Percentiles rank a stretch among this genome's conserved stretches.
phyloP scores from a whole-genome alignment of 768 basidiomycete species.

The Obba rivulosa region DNA sequence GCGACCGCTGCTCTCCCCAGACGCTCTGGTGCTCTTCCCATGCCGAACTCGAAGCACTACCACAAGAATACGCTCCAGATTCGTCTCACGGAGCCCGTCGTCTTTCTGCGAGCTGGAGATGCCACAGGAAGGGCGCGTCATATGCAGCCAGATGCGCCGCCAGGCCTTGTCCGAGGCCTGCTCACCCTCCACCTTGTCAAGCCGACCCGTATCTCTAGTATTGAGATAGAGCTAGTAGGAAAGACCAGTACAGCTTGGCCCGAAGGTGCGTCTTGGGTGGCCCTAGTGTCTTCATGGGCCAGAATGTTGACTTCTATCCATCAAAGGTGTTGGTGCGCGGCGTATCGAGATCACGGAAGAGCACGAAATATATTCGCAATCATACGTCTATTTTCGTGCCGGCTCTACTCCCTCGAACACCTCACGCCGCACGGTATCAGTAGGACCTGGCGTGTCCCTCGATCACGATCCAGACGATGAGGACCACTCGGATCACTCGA shows the following conservation, averaged over 20 bases:
- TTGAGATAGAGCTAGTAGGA: constrained; percentile 76
- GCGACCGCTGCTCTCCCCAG: background rate
- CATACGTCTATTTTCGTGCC: constrained; percentile 70
- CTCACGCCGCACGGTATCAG: constrained; percentile 42
- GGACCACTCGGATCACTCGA: constrained; percentile 29
- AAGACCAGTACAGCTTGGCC: constrained; percentile 72
- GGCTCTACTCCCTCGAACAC: constrained; percentile 33
- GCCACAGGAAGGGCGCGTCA: constrained; percentile 25
- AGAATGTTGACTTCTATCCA: constrained; percentile 3
- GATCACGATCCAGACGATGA: constrained; percentile 29
- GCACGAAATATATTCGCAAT: constrained; percentile 65
- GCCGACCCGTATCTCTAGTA: constrained; percentile 80
- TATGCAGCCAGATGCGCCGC: constrained; percentile 32
- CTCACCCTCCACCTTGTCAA: constrained; percentile 63
- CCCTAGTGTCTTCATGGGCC: background rate
- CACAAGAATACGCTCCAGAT: constrained; percentile 32
- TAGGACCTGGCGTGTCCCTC: constrained; percentile 47
- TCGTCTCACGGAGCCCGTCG: constrained; percentile 51
- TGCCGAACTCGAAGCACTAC: constrained; percentile 22
- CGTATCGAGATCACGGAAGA: constrained; percentile 77
- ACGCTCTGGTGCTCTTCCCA: too few species aligned
- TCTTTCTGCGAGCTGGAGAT: constrained; percentile 43
- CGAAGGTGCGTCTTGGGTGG: constrained; percentile 61
- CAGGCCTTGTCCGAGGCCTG: constrained; percentile 60
- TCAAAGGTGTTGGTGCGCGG: constrained; percentile 57